phyloP scores from a whole-genome alignment of 768 basidiomycete species.

The Termitomyces eurrhizus region DNA sequence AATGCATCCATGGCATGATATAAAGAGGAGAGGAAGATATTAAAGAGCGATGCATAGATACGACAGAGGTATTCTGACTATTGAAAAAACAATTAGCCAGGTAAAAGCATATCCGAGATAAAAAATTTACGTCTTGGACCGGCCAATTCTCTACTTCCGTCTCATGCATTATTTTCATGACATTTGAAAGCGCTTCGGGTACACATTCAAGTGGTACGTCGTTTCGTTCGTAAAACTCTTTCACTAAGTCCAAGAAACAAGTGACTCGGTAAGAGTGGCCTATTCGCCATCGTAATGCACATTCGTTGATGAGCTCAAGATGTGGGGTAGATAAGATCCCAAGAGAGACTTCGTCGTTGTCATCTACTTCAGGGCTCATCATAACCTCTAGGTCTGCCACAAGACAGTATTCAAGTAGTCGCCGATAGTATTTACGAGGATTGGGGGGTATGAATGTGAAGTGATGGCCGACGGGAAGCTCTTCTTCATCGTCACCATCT shows the following conservation, averaged over 20 bases:
- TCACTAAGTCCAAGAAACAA: conserved; percentile 83
- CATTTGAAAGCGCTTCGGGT: conserved; percentile 78
- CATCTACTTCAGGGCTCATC: conserved; percentile 87
- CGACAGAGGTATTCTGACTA: conserved; percentile 68
- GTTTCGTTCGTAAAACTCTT: conserved; percentile 81
- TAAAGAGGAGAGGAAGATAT: conserved; percentile 78
- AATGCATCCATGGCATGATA: conserved; percentile 82
- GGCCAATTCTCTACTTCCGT: conserved; percentile 76
- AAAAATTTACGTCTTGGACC: conserved; percentile 66
- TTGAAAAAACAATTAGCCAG: conserved; percentile 6
- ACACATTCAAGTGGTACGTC: conserved; percentile 95
- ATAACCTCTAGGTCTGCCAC: conserved; percentile 84
- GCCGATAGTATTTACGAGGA: conserved; percentile 80
- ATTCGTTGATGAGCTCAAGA: conserved; percentile 81
- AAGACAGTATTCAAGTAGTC: conserved; percentile 80
- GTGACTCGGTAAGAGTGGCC: conserved; percentile 71
- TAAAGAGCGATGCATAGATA: conserved; percentile 74
- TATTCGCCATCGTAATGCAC: conserved; percentile 88
- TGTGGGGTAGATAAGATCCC: conserved; percentile 82
- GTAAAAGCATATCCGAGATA: not conserved
- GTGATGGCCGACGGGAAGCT: conserved; percentile 65
- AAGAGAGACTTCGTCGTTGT: conserved; percentile 92
- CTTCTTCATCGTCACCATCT: conserved; percentile 57
- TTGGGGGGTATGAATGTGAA: conserved; percentile 92
- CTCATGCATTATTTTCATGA: conserved; percentile 69